Conservation (phyloP, 495 filamentous ascomycete species). For the Penicillium paradoxum region DNA sequence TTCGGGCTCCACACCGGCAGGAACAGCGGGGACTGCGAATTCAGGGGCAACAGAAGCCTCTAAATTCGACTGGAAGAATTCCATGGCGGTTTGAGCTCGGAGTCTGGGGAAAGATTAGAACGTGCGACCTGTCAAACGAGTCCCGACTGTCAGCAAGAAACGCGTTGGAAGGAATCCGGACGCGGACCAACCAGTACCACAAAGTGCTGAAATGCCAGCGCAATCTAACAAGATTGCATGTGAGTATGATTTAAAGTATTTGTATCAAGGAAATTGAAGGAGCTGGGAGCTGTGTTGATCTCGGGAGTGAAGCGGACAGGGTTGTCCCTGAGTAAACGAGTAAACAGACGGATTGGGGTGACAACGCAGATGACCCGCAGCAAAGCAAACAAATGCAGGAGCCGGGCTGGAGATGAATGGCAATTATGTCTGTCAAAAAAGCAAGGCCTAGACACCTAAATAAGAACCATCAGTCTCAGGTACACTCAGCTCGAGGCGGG, state of each 20-base stretch:
- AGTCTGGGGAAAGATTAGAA: background rate
- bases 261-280: constrained; percentile 2
- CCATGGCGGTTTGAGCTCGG: constrained; percentile 17
- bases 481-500: constrained; percentile 25
- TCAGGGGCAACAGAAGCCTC: constrained; percentile 22
- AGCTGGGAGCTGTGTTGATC: constrained; percentile 3
- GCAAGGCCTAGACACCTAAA: background rate
- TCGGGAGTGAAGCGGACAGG: constrained; percentile 5
- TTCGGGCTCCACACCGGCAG: constrained; percentile 27
- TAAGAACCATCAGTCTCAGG: background rate
- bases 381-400: background rate
- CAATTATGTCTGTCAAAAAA: background rate
- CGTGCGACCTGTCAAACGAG: constrained; percentile 11
- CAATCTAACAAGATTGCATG: constrained; percentile 8
- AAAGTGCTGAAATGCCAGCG: constrained; percentile 4
- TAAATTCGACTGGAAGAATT: constrained; percentile 23
- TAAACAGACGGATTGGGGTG: background rate
- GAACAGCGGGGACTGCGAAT: constrained; percentile 14
- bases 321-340: constrained; percentile 10
- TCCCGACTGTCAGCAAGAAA: background rate
- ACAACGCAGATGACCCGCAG: background rate
- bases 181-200: constrained; percentile 11
- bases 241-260: background rate
- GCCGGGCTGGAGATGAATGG: constrained; percentile 2
- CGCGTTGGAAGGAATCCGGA: background rate